Conservation (phyloP, 2,329 filamentous ascomycete genomes). For the Aspergillus glaucus region DNA sequence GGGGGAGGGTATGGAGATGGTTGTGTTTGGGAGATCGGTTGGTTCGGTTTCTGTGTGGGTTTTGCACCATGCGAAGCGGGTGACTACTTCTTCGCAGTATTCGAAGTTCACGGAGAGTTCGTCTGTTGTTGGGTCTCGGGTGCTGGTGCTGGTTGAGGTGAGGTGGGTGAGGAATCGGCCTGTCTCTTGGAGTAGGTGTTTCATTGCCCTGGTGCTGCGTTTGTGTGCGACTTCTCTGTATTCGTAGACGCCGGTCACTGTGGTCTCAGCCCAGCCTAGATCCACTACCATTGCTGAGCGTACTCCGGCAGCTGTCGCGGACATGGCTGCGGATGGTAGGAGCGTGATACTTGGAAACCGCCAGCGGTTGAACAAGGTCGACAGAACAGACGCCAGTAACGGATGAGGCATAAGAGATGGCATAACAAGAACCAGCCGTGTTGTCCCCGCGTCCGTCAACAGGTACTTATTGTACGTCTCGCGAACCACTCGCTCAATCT, state of each 20-base stretch:
- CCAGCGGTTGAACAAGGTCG: constrained; percentile 73
- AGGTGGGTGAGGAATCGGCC: constrained; percentile 39
- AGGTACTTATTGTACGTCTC: constrained; percentile 75
- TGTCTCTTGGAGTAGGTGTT: constrained; percentile 62
- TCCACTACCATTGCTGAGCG: constrained; percentile 83
- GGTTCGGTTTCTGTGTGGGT: constrained; percentile 4
- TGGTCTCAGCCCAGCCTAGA: constrained; percentile 86
- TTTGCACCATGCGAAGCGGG: constrained; percentile 71
- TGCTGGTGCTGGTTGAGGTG: constrained; percentile 12
- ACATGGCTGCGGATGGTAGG: constrained; percentile 68
- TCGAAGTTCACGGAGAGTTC: constrained; percentile 58
- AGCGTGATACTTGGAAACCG: constrained; percentile 75
- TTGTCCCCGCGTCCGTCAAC: constrained; percentile 56
- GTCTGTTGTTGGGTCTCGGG: constrained; percentile 25
- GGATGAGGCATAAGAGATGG: constrained; percentile 73
- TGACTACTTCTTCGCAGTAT: constrained; percentile 73
- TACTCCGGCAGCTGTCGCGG: constrained; percentile 70
- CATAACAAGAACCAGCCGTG: constrained; percentile 67
- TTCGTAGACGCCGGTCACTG: constrained; percentile 81
- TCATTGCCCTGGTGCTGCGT: constrained; percentile 69
- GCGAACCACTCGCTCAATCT: constrained; percentile 73
- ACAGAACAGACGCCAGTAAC: constrained; percentile 66
- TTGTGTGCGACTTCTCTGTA: constrained; percentile 71
- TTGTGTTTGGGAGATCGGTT: constrained; percentile 21
- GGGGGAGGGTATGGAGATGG: constrained; percentile 41